Evolutionary conservation across 176 grass and related monocot genomes (phyloP), one percentile per base, ranked within the genome.

Genomic region (Carex pumila): DNA sequence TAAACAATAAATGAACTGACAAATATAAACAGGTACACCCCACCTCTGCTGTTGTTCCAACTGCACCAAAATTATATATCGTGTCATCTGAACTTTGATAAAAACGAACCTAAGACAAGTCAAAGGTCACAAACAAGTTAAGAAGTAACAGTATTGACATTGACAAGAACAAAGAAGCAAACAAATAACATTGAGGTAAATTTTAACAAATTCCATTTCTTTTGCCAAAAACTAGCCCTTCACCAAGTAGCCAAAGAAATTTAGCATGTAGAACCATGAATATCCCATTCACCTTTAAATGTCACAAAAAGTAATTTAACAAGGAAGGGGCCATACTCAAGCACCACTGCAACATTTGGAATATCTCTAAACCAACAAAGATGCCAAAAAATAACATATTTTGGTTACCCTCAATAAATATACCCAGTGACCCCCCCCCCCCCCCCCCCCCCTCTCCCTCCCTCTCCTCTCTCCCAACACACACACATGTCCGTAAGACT

Each of bases 21-120:
- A 21, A 65, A 81, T 67, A 61, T 50, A 65, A 80, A 67, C 34
- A 91, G 49, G 21, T 21, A 50, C 39, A 70, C 0, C 32, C 43
- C n/a, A 98, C 95, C 95, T 95, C 89, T 67, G 95, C 95, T 54
- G 95, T 98, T 90, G 95, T 98, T 81, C 95, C 95, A 93, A 94
- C 85, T 36, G 80, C 87, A 86, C 90, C 90, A 79, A 85, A 87
- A 17, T 68, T 72, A 89, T 87, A 84, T 59, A 74, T 34, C 81
- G 7, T 73, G 85, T 78, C 70, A 80, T 83, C 85, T 82, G 79
- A 43, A 58, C 54, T 84, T 80, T 18, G 29, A 79, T 84, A 61
- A 61, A 90, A 58, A 65, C 92, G 89, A 89, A 98, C 85, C 95
- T 98, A 88, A 82, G 87, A 49, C 80, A 83, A 56, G 21, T 78